Percentiles rank a stretch among this genome's conserved stretches.
These are phyloP conservation scores for Leccinum barrowsii DNA, from an alignment of 768 basidiomycete genomes.

Conservation along the genomic window DNA sequence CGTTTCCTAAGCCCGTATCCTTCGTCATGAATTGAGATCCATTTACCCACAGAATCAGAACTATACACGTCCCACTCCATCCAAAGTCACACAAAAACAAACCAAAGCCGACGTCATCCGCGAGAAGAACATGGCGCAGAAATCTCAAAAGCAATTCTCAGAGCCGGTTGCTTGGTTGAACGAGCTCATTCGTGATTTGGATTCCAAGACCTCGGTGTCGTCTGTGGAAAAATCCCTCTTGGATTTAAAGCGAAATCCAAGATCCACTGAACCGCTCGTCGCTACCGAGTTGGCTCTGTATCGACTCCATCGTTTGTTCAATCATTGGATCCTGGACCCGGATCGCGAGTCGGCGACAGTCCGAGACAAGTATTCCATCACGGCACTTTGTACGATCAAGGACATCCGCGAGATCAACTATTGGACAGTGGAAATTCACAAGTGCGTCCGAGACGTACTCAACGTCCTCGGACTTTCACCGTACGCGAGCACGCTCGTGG, in stretches of 20 bases:
- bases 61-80: slow-evolving; percentile 10
- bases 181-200: slow-evolving; percentile 40
- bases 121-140: slow-evolving; percentile 43
- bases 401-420: slow-evolving; percentile 37
- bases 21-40: background rate
- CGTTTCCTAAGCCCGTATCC: background rate
- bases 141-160: slow-evolving; percentile 37
- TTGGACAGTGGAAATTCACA: slow-evolving; percentile 29
- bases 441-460: slow-evolving; percentile 40
- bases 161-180: slow-evolving; percentile 51
- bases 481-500: slow-evolving; percentile 29
- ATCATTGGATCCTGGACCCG: slow-evolving; percentile 48
- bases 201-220: slow-evolving; percentile 14
- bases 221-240: slow-evolving; percentile 34
- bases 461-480: slow-evolving; percentile 45
- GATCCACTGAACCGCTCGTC: slow-evolving; percentile 40
- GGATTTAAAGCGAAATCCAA: slow-evolving; percentile 44
- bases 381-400: slow-evolving; percentile 47
- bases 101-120: slow-evolving; percentile 41
- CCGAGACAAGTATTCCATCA: slow-evolving; percentile 45
- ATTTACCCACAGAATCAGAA: slow-evolving; percentile 15
- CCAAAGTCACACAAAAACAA: slow-evolving; percentile 28
- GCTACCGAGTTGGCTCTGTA: slow-evolving; percentile 50
- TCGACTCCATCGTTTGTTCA: slow-evolving; percentile 48
- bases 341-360: slow-evolving; percentile 34